A percentile compares a stretch with the other conserved stretches of the same genome.
phyloP scores from a whole-genome alignment of 768 basidiomycete species.

The Termitomyces sp. region DNA sequence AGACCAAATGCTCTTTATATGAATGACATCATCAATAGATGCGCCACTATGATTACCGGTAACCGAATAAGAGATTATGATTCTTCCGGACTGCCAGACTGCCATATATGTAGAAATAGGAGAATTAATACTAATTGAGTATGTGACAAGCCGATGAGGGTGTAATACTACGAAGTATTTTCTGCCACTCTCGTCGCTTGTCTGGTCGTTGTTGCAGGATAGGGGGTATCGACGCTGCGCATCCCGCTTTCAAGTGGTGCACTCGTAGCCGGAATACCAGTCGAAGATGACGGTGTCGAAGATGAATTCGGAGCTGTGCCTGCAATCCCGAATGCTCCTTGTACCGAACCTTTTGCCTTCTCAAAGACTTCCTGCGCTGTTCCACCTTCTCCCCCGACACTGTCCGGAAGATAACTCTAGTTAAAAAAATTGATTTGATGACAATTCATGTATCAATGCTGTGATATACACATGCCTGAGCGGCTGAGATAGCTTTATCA shows the following conservation, averaged over 20 bases:
- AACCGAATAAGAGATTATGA: background rate
- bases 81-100: background rate
- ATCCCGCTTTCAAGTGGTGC: conserved; percentile 35
- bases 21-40: conserved; percentile 6
- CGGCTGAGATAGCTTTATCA: conserved; percentile 34
- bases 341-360: conserved; percentile 29
- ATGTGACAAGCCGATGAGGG: background rate
- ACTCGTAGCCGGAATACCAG: conserved; percentile 28
- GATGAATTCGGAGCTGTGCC: conserved; percentile 8
- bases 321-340: conserved; percentile 19
- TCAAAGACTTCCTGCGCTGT: conserved; percentile 26
- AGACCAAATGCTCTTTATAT: background rate
- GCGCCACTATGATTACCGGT: background rate
- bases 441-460: background rate
- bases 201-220: background rate
- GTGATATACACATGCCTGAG: conserved; percentile 28
- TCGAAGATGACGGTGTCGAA: conserved; percentile 12
- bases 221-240: conserved; percentile 13
- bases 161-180: conserved; percentile 4
- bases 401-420: conserved; percentile 23
- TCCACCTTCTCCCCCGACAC: conserved; percentile 18
- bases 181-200: background rate
- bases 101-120: background rate
- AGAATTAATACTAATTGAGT: too few relatives aligned
- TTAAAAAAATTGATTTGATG: conserved; percentile 10